A percentile compares a stretch with the other conserved stretches of the same genome.
phyloP scores from a whole-genome alignment of 2,329 filamentous ascomycete genomes.

The Botryosphaeria dothidea region DNA sequence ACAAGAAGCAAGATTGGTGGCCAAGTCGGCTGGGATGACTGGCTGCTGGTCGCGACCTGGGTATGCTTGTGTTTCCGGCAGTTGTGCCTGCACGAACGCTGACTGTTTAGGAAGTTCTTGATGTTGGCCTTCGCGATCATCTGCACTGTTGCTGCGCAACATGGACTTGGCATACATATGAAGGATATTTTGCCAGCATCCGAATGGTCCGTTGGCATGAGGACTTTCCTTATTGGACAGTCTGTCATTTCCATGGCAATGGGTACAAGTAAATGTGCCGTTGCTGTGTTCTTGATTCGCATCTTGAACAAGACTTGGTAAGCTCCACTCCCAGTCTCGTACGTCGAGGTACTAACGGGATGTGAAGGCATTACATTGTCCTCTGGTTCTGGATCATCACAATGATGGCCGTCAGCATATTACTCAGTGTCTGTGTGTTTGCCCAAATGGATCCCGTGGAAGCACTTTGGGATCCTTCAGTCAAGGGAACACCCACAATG shows the following conservation, averaged over 20 bases:
- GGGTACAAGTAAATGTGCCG: slow-evolving; percentile 1
- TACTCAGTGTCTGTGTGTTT: neutral
- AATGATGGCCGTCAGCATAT: slow-evolving; percentile 1
- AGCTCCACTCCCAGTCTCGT: neutral
- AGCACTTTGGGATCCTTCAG: neutral
- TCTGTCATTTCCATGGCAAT: neutral
- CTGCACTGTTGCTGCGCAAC: neutral
- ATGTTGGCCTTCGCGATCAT: slow-evolving; percentile 5
- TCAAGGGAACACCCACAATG: neutral
- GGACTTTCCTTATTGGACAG: neutral
- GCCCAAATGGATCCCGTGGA: neutral
- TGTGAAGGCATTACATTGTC: neutral
- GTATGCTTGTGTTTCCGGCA: neutral
- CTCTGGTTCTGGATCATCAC: slow-evolving; percentile 4
- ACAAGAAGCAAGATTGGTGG: slow-evolving; percentile 2
- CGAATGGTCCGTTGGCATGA: neutral
- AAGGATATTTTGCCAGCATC: neutral
- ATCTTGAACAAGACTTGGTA: slow-evolving; percentile 12
- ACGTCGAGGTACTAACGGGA: neutral
- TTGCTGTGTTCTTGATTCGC: slow-evolving; percentile 8
- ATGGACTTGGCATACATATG: slow-evolving; percentile 1
- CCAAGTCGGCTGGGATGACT: slow-evolving; percentile 8
- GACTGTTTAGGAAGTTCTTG: neutral
- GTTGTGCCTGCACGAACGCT: neutral
- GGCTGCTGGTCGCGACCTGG: slow-evolving; percentile 2